Evolutionary conservation across 768 basidiomycete genomes (phyloP), one percentile per base, ranked within the genome.

Genomic region (Termitomyces sp.): DNA sequence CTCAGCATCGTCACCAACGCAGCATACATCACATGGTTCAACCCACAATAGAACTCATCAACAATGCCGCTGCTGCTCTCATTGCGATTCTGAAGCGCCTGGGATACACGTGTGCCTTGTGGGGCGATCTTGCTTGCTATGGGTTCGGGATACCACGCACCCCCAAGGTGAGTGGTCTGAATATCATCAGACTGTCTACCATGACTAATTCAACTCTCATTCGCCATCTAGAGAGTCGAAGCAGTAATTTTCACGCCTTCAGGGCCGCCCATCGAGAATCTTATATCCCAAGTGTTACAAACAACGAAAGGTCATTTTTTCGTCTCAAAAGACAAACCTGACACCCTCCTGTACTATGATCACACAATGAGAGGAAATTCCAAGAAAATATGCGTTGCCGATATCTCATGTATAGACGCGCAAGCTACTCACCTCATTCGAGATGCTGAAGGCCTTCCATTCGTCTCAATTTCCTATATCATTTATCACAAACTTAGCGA

Each of bases 61-160:
- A 2, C 18, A 27, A 20, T 10, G 39, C 45, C 5, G 56, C 50
- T 22, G 7, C 22, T 18, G 13, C 56, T n/a, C 40, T 57, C 18
- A 41, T 53, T 22, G 18, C 47, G 5, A 46, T 41, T 10, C 20
- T 61, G 3, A 39, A 27, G 10, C 27, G 29, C 32, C 40, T 56
- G 12, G 60, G 40, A 39, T 53, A 58, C 22, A 31, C 40, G 18
- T 57, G 50, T 39, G 56, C 53, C 23, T 35, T 58, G 7, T 50
- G 44, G 22, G 59, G 59, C 13, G 59, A 60, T 25, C 22, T 58
- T 16, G 54, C 49, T n/a, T 58, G 49, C 36, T 39, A 49, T 41
- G n/a, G 7, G 4, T 44, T 52, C 32, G 60, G 56, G 12, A 12
- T n/a, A 15, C 32, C 29, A 15, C 52, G 48, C 16, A n/a, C 43